Percentiles rank a stretch among this genome's conserved stretches.
Conservation (phyloP, 208 protist genomes). For the Leishmania major region DNA sequence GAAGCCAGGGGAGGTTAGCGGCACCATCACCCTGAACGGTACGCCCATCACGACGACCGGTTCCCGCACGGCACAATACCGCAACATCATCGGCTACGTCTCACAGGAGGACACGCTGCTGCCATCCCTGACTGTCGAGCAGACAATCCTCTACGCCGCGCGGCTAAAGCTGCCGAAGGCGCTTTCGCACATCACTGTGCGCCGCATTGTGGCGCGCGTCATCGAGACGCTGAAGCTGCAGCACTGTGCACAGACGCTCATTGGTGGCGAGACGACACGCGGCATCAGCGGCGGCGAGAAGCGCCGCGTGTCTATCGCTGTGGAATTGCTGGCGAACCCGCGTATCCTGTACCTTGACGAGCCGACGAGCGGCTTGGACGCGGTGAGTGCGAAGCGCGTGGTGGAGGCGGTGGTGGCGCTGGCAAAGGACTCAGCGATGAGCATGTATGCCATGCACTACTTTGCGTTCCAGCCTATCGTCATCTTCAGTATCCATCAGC, state of each 20-base stretch:
- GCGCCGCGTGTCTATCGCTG: slow-evolving; percentile 91
- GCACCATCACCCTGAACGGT: slow-evolving; percentile 75
- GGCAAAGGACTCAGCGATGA: slow-evolving; percentile 83
- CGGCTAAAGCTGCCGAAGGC: slow-evolving; percentile 87
- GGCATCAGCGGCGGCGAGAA: slow-evolving; percentile 93
- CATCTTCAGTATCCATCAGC: slow-evolving; percentile 94
- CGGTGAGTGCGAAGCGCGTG: slow-evolving; percentile 79
- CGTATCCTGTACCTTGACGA: slow-evolving; percentile 93
- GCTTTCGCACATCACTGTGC: slow-evolving; percentile 72
- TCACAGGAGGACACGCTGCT: slow-evolving; percentile 93
- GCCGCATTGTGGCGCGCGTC: slow-evolving; percentile 63
- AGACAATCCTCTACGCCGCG: slow-evolving; percentile 90
- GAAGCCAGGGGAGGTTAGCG: slow-evolving; percentile 55
- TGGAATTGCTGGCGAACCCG: slow-evolving; percentile 91
- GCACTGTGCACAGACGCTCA: slow-evolving; percentile 77
- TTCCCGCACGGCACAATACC: slow-evolving; percentile 49
- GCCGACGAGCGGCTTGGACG: slow-evolving; percentile 90
- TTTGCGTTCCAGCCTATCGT: slow-evolving; percentile 90
- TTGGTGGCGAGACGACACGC: slow-evolving; percentile 68
- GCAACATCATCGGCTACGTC: slow-evolving; percentile 91
- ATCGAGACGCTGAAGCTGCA: slow-evolving; percentile 72
- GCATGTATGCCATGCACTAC: slow-evolving; percentile 79
- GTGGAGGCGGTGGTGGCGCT: slow-evolving; percentile 84
- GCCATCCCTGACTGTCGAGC: slow-evolving; percentile 81
- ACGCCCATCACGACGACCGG: slow-evolving; percentile 41